Evolutionary conservation across 176 grass and related monocot genomes (phyloP), one percentile per base, ranked within the genome.

Genomic region (Aegilops umbellulata): DNA sequence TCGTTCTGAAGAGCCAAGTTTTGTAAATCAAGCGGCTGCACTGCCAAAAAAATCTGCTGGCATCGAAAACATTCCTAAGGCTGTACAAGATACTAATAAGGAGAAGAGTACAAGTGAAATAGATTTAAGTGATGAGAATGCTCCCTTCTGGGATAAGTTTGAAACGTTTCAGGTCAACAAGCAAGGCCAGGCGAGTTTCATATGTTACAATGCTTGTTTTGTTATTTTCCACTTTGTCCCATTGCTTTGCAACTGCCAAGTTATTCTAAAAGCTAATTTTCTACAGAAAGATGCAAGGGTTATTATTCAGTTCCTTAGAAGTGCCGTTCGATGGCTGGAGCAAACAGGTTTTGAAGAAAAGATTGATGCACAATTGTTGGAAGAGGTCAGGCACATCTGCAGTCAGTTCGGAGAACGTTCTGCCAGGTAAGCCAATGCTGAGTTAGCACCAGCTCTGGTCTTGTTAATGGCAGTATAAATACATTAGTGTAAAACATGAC

Each of bases 91-190:
- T 79, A 51, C 47, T 16, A 24, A 49, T 53, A 23, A 27, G 25
- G 34, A 22, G 10, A 15, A 31, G 16, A 35, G 32, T 73, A 76
- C 17, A 87, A 70, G 65, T 46, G 35, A 69, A 20, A 27, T 29
- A 24, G 4, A 31, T 81, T 27, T 62, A 22, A 35, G 15, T 84
- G 51, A 86, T 22, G n/a, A 69, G 10, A 61, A 39, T n/a, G 7
- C 65, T 51, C 6, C 65, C 4, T 83, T 90, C 14, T 83, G 69
- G 80, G 30, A 51, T 25, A 82, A 92, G 60, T 62, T 90, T 10
- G 82, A 86, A 25, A 70, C 27, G 1, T 92, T 92, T 92, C 71
- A 80, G 63, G 79, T 63, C 29, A 84, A 65, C n/a, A 65, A 81
- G 23, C 12, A 53, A 70, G 60, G 10, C 73, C 75, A 84, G 75